Evolutionary conservation across 805 yeast species (phyloP).

Genomic region (Pichia ethanolica): DNA sequence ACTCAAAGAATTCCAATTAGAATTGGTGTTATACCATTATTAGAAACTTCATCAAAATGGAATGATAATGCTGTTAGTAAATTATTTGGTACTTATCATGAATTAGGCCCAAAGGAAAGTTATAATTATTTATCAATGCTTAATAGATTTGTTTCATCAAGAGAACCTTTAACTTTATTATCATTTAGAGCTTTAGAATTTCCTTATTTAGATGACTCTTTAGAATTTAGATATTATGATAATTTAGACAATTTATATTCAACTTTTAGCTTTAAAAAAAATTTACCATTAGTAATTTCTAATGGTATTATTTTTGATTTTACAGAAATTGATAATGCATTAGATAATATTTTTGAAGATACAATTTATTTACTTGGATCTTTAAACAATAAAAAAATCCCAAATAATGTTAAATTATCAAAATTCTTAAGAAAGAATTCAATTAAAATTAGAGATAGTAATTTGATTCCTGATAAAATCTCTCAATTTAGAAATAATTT

Average conservation of each 20-base stretch:
- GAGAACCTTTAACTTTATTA: constrained; percentile 8
- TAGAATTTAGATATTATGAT: constrained; percentile 4
- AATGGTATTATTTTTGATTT: constrained; percentile 66
- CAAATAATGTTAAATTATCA: constrained; percentile 25
- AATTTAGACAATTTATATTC: constrained; percentile 31
- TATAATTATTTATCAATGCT: constrained; percentile 19
- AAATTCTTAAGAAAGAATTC: constrained; percentile 38
- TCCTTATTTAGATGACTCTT: constrained; percentile 11
- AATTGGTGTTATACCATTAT: constrained; percentile 72
- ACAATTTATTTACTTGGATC: constrained; percentile 27
- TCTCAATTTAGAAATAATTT: constrained; percentile 15
- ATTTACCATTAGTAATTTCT: constrained; percentile 47
- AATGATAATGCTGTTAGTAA: constrained; percentile 19
- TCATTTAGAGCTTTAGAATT: constrained; percentile 9
- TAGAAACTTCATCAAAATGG: constrained; percentile 19
- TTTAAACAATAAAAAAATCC: constrained; percentile 23
- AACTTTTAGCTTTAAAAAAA: constrained; percentile 18
- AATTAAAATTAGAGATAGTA: constrained; percentile 36
- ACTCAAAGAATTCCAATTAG: constrained; percentile 65
- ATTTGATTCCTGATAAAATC: constrained; percentile 43
- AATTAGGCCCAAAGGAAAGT: constrained; percentile 17
- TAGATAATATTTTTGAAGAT: constrained; percentile 55
- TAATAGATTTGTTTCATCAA: constrained; percentile 9
- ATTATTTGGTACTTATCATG: constrained; percentile 16
- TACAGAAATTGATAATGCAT: constrained; percentile 39